Base-by-base conservation (phyloP, 1,284 basidiomycete species). In the Pseudozyma tsukubaensis region DNA sequence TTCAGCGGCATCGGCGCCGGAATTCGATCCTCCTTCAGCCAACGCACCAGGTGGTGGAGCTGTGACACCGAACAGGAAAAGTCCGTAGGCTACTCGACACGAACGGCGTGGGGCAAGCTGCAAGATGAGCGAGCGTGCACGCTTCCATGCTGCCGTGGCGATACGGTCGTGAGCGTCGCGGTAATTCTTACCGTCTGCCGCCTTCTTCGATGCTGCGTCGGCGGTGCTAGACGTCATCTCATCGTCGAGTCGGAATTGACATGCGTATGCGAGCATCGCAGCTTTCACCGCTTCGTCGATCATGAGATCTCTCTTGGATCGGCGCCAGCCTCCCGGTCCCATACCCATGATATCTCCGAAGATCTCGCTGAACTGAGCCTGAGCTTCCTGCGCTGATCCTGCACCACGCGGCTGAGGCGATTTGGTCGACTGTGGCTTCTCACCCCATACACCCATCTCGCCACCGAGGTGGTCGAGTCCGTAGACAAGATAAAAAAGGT, bases 221-320 rank as follows among this genome's bases (percentile, higher is more conserved):
- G 61, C 71, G 14, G 43, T 18, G 8, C 14, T 39, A 0, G 61
- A 65, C 10, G 71, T 73, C 57, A 67, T 68, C 50, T 73, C 71
- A 35, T 70, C 73, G 34, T 76, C 73, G 29, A 76, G 50, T 0
- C 73, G 50, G 52, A 71, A 76, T 34, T 76, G 73, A 37, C 73
- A 76, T 1, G 73, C 73, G n/a, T 76, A 76, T 4, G 73, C 73
- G 14, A 76, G 54, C 73, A 76, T 76, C 11, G 65, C 65, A 1
- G 73, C 73, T 39, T 76, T 76, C 48, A 76, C 73, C 12, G 73
- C 73, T 43, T 76, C 73, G 47, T 76, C 73, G 21, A 76, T 69
- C 64, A 69, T 66, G 13, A 69, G 43, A 34, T 76, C 73, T 12
- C 72, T 48, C 48, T 71, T 65, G 5, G 72, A 75, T 35, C 64